A percentile compares a stretch with the other conserved stretches of the same genome.
Evolutionary conservation across 1,284 basidiomycete species (phyloP).

Genomic region (Ceratobasidium sp.): DNA sequence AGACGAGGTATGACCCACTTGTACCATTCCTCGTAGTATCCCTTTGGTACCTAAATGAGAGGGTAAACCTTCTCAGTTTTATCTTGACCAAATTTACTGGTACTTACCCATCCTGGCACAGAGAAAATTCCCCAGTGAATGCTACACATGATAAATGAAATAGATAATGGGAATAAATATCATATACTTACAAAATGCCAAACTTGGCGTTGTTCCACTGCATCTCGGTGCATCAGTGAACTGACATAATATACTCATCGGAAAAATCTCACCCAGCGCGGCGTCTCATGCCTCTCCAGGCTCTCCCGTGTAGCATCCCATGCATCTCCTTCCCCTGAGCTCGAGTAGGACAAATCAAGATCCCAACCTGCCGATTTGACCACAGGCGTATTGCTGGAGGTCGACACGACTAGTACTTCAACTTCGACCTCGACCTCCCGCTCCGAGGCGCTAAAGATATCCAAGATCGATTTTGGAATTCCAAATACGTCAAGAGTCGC

Average conservation of each 20-base stretch:
- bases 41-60: conserved; percentile 47
- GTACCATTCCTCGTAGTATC: conserved; percentile 68
- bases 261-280: conserved; percentile 60
- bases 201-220: conserved; percentile 64
- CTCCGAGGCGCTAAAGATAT: background rate
- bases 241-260: background rate
- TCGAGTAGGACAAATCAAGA: conserved; percentile 18
- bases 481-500: background rate
- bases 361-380: conserved; percentile 20
- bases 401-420: conserved; percentile 20
- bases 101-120: conserved; percentile 53
- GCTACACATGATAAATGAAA: conserved; percentile 50
- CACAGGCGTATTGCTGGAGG: conserved; percentile 1
- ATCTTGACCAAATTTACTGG: too few relatives aligned
- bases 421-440: conserved; percentile 1
- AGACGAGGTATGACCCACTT: conserved; percentile 53
- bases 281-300: conserved; percentile 62
- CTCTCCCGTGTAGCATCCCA: conserved; percentile 53
- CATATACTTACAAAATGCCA: conserved; percentile 64
- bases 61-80: too few relatives aligned
- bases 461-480: background rate
- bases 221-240: background rate
- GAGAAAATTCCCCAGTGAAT: conserved; percentile 71
- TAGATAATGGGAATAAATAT: background rate
- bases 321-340: conserved; percentile 2